Percentiles rank a stretch among this genome's conserved stretches.
These are phyloP conservation scores for Aspergillus intermedius DNA, from an alignment of 2,329 filamentous ascomycete species.

Conservation along the genomic window DNA sequence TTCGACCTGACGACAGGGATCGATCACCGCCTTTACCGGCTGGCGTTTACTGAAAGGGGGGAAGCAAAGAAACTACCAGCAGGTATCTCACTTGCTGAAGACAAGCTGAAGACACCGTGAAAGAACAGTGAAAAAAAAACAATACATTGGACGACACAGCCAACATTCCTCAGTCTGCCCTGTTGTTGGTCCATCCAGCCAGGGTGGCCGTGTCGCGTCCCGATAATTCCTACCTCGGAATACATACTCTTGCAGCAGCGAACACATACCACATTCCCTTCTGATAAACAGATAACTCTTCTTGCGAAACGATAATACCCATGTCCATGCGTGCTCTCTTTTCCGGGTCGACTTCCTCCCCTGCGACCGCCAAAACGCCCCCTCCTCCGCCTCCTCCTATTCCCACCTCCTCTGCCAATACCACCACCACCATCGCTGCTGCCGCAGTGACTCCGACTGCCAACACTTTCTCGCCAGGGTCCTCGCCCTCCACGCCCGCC, in stretches of 20 bases:
- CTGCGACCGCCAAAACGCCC: constrained; percentile 15
- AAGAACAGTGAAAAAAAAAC: not conserved
- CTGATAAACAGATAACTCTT: constrained; percentile 4
- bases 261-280: constrained; percentile 4
- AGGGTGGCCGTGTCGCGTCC: constrained; percentile 14
- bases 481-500: constrained; percentile 22
- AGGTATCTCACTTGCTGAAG: not conserved
- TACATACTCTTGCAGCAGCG: not conserved
- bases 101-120: not conserved
- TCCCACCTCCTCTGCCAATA: constrained; percentile 20
- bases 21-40: not conserved
- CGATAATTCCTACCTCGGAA: too few relatives aligned
- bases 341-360: constrained; percentile 22
- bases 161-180: constrained; percentile 8
- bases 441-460: not conserved
- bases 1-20: not conserved
- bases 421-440: constrained; percentile 10
- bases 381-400: constrained; percentile 10
- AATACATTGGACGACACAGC: too few relatives aligned
- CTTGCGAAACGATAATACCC: constrained; percentile 9
- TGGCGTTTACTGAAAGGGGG: not conserved
- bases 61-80: not conserved
- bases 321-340: constrained; percentile 34
- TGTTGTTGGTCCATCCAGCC: constrained; percentile 7
- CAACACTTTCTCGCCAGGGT: constrained; percentile 17